Evolutionary conservation across 2,329 filamentous ascomycete genomes (phyloP).

Genomic region (Sordariomycetes sp.): DNA sequence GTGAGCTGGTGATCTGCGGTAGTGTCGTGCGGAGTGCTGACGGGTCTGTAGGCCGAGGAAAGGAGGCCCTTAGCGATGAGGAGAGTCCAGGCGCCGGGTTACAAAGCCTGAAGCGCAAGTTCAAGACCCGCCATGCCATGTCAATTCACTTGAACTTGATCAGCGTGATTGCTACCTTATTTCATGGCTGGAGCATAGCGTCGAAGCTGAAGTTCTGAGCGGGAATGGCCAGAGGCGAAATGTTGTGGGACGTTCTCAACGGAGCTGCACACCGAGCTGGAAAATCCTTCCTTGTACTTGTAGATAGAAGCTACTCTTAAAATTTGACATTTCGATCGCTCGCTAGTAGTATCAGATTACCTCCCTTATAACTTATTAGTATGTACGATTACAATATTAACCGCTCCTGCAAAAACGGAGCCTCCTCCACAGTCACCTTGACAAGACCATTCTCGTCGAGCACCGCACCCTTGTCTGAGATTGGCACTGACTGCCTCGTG

Average conservation of each 20-base stretch:
- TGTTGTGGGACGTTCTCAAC: too few species aligned
- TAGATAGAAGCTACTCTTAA: too few species aligned
- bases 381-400: constrained; percentile 32
- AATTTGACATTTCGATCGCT: too few species aligned
- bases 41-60: too few species aligned
- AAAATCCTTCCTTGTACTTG: too few species aligned
- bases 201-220: background rate
- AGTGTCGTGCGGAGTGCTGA: too few species aligned
- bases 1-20: background rate
- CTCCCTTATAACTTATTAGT: too few species aligned
- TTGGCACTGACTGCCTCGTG: constrained; percentile 61
- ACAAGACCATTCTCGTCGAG: constrained; percentile 24
- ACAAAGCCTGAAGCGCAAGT: background rate
- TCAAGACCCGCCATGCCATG: constrained; percentile 1
- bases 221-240: too few species aligned
- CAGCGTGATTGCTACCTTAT: background rate
- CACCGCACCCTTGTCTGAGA: constrained; percentile 51
- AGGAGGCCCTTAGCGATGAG: background rate
- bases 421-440: constrained; percentile 24
- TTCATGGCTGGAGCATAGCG: background rate
- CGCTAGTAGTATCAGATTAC: too few species aligned
- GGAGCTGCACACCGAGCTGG: too few species aligned
- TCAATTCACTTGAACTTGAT: constrained; percentile 1
- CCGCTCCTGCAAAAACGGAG: constrained; percentile 23
- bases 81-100: background rate